A percentile compares a stretch with the other conserved stretches of the same genome.
phyloP scores from a whole-genome alignment of 2,329 filamentous ascomycete genomes.

The Cytospora mali region DNA sequence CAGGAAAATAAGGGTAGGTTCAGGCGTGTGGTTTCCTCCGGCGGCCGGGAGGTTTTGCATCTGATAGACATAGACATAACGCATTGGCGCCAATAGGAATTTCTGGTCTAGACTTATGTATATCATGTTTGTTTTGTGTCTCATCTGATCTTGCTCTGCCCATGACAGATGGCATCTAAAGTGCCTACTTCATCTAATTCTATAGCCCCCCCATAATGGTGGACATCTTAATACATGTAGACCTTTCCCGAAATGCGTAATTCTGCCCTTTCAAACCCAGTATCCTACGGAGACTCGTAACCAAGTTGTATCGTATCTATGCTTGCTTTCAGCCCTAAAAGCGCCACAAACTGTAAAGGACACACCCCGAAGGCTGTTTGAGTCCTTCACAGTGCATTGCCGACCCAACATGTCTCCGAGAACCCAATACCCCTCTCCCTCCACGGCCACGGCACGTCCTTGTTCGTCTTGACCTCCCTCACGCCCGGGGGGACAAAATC shows the following conservation, averaged over 20 bases:
- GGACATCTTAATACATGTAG: constrained; percentile 1
- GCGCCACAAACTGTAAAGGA: not conserved
- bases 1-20: not conserved
- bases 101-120: constrained; percentile 5
- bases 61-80: constrained; percentile 24
- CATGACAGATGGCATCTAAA: not conserved
- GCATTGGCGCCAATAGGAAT: constrained; percentile 10
- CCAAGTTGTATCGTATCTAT: not conserved
- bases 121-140: not conserved
- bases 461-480: constrained; percentile 9
- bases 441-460: constrained; percentile 27
- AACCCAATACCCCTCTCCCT: constrained; percentile 19
- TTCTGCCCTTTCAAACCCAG: not conserved
- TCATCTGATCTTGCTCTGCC: constrained; percentile 2
- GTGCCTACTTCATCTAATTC: constrained; percentile 1
- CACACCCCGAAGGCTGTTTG: not conserved
- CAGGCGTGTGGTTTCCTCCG: not conserved
- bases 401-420: constrained; percentile 23
- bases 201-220: not conserved
- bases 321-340: not conserved
- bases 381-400: constrained; percentile 15
- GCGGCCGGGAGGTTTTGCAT: constrained; percentile 3
- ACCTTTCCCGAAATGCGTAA: not conserved
- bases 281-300: constrained; percentile 7
- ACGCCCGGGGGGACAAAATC: not conserved